These are phyloP conservation scores for Artomyces pyxidatus DNA, from an alignment of 768 basidiomycete genomes.

Conservation along the genomic window DNA sequence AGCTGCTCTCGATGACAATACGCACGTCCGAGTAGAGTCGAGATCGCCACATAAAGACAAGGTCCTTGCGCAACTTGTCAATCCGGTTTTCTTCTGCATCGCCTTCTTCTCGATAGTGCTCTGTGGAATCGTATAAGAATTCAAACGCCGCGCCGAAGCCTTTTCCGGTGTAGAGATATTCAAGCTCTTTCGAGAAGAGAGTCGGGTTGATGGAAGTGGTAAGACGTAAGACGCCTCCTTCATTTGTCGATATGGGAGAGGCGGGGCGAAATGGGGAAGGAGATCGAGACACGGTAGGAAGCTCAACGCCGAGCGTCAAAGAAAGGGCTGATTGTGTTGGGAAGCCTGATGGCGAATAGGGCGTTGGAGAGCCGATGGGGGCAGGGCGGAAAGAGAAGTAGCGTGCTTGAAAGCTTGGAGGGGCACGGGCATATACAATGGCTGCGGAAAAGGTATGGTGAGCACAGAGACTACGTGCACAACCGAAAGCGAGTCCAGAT, in stretches of 20 bases:
- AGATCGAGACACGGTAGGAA: constrained; percentile 32
- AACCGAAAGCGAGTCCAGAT: no score
- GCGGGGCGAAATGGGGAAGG: constrained; percentile 35
- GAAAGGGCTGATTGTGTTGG: constrained; percentile 55
- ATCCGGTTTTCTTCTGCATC: constrained; percentile 50
- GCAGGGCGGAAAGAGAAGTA: constrained; percentile 77
- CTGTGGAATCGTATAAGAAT: constrained; percentile 67
- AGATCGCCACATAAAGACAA: constrained; percentile 95
- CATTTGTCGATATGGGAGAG: constrained; percentile 27
- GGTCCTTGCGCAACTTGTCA: constrained; percentile 85
- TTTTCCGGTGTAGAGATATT: constrained; percentile 91
- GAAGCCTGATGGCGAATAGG: constrained; percentile 40
- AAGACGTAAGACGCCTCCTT: constrained; percentile 48
- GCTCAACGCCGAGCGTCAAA: constrained; percentile 39
- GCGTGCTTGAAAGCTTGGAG: constrained; percentile 82
- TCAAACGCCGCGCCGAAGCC: constrained; percentile 84
- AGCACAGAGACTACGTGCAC: constrained; percentile 66
- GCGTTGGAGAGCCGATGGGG: constrained; percentile 40
- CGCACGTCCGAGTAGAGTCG: constrained; percentile 90
- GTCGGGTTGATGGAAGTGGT: constrained; percentile 64
- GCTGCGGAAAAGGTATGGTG: constrained; percentile 37
- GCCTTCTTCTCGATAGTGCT: constrained; percentile 31
- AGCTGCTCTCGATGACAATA: constrained; percentile 66
- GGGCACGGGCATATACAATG: constrained; percentile 90
- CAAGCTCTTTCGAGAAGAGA: constrained; percentile 84